Evolutionary conservation across 345 rosid genomes (phyloP), one percentile per base, ranked within the genome.

Genomic region (Carallia brachiata): DNA sequence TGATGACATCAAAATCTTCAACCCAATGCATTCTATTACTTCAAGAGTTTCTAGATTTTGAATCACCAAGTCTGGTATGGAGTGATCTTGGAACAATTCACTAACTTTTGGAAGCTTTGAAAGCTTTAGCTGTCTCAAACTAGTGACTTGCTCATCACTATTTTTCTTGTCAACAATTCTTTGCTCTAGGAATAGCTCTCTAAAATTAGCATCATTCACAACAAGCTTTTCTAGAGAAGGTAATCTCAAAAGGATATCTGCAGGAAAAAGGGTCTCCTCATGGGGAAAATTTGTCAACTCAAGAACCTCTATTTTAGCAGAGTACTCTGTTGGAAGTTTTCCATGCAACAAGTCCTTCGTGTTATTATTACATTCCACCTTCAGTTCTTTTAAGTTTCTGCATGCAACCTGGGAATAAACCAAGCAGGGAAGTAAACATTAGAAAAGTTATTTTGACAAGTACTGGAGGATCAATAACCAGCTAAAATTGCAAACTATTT

Each of bases 1-100:
- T 1, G 73, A 54, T 32, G 73, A 71, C 16, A 55, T 53, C 48
- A 78, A n/a, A 59, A 7, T 53, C 1, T 31, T n/a, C 63, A 81
- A 32, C 3, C 52, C 54, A 19, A 0, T 23, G 34, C 77, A 77
- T n/a, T 0, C 19, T 32, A 0, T 0, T 17, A 71, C 30, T 48
- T 70, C 1, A 1, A 77, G 50, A 37, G n/a, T 52, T 61, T 50
- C 72, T 6, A 61, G 60, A 61, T 61, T 19, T 52, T 34, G 60
- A 70, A 59, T 44, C 16, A 44, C 50, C 50, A 44, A 15, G 50
- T 12, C 50, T 1, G 16, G 16, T 4, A 44, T 10, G 50, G 50
- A 44, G 50, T 44, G 17, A 12, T 44, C 50, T 0, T 44, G 50
- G 50, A 44, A 44, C 50, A 44, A 44, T 12, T 44, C 16, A 3